Conservation (phyloP, 257 asterid genomes). For the Marsdenia floribunda region DNA sequence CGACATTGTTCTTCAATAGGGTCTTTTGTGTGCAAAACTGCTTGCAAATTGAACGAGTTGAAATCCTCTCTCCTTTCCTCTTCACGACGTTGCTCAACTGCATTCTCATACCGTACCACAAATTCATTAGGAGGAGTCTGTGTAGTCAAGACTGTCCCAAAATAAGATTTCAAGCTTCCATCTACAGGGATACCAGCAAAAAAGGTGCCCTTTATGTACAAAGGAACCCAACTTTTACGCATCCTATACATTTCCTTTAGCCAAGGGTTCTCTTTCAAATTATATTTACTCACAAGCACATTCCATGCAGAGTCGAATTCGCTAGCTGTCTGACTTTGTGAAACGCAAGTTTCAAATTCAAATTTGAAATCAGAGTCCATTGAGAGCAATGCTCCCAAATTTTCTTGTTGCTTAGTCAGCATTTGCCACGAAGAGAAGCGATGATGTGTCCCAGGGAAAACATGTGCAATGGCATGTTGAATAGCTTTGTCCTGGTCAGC, state of each 20-base stretch:
- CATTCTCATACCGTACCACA: conserved; percentile 59
- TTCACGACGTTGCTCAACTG: conserved; percentile 66
- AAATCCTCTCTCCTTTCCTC: conserved; percentile 87
- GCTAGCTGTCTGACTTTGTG: conserved; percentile 59
- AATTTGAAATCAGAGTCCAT: conserved; percentile 69
- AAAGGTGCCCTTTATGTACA: conserved; percentile 64
- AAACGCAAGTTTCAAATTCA: conserved; percentile 73
- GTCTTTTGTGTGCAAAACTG: conserved; percentile 80
- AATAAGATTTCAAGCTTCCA: conserved; percentile 71
- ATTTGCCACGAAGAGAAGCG: conserved; percentile 80
- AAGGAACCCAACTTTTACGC: conserved; percentile 83
- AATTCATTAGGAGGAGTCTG: conserved; percentile 67
- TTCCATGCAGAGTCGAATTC: conserved; percentile 90
- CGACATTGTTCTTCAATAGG: conserved; percentile 94
- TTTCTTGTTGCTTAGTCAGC: conserved; percentile 62
- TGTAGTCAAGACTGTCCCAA: conserved; percentile 49
- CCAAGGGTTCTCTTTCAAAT: conserved; percentile 60
- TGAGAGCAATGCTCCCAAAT: conserved; percentile 54
- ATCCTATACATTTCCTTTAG: conserved; percentile 72
- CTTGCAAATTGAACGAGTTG: conserved; percentile 65
- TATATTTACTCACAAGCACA: conserved; percentile 58
- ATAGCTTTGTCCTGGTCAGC: conserved; percentile 74
- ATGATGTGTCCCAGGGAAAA: conserved; percentile 77
- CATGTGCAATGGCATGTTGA: conserved; percentile 59
- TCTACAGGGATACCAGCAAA: conserved; percentile 86